These are phyloP conservation scores for Physcomitrellopsis africana DNA, from an alignment of 225 moss, liverwort and hornwort species.

Conservation along the genomic window DNA sequence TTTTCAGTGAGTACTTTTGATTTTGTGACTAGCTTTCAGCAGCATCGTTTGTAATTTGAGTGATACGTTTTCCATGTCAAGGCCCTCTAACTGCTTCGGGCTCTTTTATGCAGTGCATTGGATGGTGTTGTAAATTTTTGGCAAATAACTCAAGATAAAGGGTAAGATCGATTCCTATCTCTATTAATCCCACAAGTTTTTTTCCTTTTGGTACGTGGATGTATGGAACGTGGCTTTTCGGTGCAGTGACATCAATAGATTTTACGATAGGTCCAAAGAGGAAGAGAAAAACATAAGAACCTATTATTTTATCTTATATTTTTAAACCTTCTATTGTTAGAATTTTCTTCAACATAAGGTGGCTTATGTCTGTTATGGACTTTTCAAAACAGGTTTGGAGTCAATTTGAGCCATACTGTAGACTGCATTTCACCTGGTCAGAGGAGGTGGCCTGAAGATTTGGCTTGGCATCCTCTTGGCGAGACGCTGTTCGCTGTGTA, in stretches of 20 bases:
- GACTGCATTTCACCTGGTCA: conserved; percentile 72
- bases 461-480: conserved; percentile 72
- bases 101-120: conserved; percentile 72
- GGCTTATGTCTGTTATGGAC: conserved; percentile 31
- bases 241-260: conserved; percentile 4
- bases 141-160: conserved; percentile 76
- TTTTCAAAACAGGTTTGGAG: conserved; percentile 62
- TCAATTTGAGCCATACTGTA: conserved; percentile 76
- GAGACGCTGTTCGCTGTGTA: conserved; percentile 58
- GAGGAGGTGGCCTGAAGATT: conserved; percentile 92
- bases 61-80: not conserved
- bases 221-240: not conserved
- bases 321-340: too few species aligned
- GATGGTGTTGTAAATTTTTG: conserved; percentile 94
- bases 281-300: too few species aligned
- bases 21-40: not conserved
- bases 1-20: conserved; percentile 19
- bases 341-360: not conserved
- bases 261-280: too few species aligned
- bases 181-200: not conserved
- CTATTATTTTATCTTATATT: too few species aligned
- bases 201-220: conserved; percentile 16
- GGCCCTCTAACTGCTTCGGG: conserved; percentile 17
- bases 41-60: not conserved
- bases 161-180: conserved; percentile 55